Conservation (phyloP, 2,329 filamentous ascomycete genomes). For the Chrysoporthe austroafricana region DNA sequence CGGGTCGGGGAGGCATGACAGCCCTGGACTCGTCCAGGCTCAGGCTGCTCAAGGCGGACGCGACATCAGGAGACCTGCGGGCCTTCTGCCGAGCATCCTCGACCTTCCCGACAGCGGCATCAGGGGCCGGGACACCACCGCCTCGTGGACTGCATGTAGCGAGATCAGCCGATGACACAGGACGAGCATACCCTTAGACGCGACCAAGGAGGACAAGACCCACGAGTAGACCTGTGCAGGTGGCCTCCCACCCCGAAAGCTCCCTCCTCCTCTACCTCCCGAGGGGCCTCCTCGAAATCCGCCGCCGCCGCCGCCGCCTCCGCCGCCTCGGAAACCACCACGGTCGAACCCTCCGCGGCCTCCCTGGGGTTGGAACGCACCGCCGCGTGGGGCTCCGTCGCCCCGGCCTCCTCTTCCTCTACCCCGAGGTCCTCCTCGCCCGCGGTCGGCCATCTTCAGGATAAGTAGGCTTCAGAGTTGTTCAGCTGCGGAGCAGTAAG, state of each 20-base stretch:
- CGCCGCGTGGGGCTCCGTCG: slow-evolving; percentile 1
- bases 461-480: not conserved
- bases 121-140: slow-evolving; percentile 10
- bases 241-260: slow-evolving; percentile 11
- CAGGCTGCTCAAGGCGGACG: slow-evolving; percentile 5
- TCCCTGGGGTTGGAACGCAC: slow-evolving; percentile 13
- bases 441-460: not conserved
- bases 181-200: not conserved
- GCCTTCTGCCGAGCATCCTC: slow-evolving; percentile 26
- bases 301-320: slow-evolving; percentile 15
- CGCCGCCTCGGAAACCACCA: slow-evolving; percentile 18
- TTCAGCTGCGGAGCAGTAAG: too few species aligned
- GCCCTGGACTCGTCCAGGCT: slow-evolving; percentile 4
- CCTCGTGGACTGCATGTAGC: not conserved
- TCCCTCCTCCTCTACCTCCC: slow-evolving; percentile 17
- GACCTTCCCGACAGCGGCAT: slow-evolving; percentile 7
- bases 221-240: slow-evolving; percentile 19
- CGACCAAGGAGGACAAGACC: not conserved
- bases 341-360: slow-evolving; percentile 14
- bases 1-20: slow-evolving; percentile 30
- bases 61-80: slow-evolving; percentile 11
- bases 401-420: slow-evolving; percentile 4
- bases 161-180: not conserved
- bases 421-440: slow-evolving; percentile 5
- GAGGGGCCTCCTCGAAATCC: slow-evolving; percentile 7